A percentile compares a stretch with the other conserved stretches of the same genome.
Evolutionary conservation across 2,329 filamentous ascomycete genomes (phyloP).

Genomic region (Ciborinia camelliae): DNA sequence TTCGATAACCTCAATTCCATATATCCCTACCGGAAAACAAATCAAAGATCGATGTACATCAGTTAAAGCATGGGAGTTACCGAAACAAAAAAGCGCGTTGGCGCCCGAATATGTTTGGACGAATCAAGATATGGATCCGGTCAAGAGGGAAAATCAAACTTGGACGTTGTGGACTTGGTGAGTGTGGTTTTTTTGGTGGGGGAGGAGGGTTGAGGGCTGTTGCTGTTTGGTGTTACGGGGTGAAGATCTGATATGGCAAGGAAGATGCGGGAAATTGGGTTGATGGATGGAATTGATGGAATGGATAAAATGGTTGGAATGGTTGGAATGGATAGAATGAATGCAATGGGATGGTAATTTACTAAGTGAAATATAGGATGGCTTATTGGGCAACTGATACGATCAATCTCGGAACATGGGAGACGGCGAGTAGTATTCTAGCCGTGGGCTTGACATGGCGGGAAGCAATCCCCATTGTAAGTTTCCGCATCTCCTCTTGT

Average conservation of each 20-base stretch:
- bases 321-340: too few species aligned
- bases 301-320: neutral
- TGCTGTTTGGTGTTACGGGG: too few species aligned
- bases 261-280: neutral
- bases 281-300: too few species aligned
- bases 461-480: slow-evolving; percentile 47
- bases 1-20: slow-evolving; percentile 18
- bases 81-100: slow-evolving; percentile 47
- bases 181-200: neutral
- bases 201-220: too few species aligned
- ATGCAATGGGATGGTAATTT: neutral
- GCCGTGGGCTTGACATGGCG: slow-evolving; percentile 52
- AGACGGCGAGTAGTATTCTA: slow-evolving; percentile 49
- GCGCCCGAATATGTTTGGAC: slow-evolving; percentile 46
- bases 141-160: slow-evolving; percentile 34
- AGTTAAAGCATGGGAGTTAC: slow-evolving; percentile 45
- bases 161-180: slow-evolving; percentile 40
- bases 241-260: too few species aligned
- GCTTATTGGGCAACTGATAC: slow-evolving; percentile 43
- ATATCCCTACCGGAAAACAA: slow-evolving; percentile 38
- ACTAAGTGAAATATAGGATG: slow-evolving; percentile 28
- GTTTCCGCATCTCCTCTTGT: slow-evolving; percentile 23
- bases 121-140: slow-evolving; percentile 38
- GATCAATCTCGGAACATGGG: slow-evolving; percentile 47
- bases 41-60: slow-evolving; percentile 43